Evolutionary conservation across 768 basidiomycete genomes (phyloP).

Genomic region (Coprinopsis marcescibilis): DNA sequence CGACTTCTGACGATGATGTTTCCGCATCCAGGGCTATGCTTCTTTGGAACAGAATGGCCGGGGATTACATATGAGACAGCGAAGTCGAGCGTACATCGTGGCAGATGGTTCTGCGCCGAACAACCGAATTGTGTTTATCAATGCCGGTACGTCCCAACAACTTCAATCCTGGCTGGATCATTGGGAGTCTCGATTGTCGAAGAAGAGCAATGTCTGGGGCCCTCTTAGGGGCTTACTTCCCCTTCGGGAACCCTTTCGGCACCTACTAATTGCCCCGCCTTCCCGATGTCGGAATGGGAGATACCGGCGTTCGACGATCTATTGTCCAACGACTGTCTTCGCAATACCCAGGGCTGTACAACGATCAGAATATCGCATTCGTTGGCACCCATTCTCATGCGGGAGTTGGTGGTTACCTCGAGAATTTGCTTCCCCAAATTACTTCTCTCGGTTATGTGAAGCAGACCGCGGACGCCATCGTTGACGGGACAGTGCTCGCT

Average conservation of each 20-base stretch:
- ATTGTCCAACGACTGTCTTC: slow-evolving; percentile 54
- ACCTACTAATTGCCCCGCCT: slow-evolving; percentile 1
- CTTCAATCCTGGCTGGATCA: neutral
- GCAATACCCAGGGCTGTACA: slow-evolving; percentile 60
- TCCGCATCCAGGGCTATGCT: slow-evolving; percentile 55
- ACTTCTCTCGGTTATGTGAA: slow-evolving; percentile 70
- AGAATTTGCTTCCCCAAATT: slow-evolving; percentile 72
- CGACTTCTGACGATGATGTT: neutral
- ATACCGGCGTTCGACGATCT: slow-evolving; percentile 65
- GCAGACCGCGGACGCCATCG: slow-evolving; percentile 67
- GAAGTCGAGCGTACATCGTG: slow-evolving; percentile 71
- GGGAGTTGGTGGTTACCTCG: slow-evolving; percentile 74
- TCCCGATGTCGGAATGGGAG: slow-evolving; percentile 77
- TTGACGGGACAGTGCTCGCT: slow-evolving; percentile 62
- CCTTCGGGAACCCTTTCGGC: neutral
- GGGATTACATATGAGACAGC: slow-evolving; percentile 75
- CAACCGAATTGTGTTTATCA: slow-evolving; percentile 69
- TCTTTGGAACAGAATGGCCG: slow-evolving; percentile 58
- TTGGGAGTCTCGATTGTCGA: neutral
- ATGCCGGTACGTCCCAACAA: slow-evolving; percentile 44
- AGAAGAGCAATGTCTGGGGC: too few relatives aligned
- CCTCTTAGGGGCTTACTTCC: slow-evolving; percentile 2
- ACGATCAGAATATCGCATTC: slow-evolving; percentile 66
- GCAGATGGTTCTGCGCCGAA: slow-evolving; percentile 51
- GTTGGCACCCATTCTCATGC: slow-evolving; percentile 73